A percentile compares a stretch with the other conserved stretches of the same genome.
Evolutionary conservation across 31 red algal species (phyloP).

Genomic region (Porphyra umbilicalis): DNA sequence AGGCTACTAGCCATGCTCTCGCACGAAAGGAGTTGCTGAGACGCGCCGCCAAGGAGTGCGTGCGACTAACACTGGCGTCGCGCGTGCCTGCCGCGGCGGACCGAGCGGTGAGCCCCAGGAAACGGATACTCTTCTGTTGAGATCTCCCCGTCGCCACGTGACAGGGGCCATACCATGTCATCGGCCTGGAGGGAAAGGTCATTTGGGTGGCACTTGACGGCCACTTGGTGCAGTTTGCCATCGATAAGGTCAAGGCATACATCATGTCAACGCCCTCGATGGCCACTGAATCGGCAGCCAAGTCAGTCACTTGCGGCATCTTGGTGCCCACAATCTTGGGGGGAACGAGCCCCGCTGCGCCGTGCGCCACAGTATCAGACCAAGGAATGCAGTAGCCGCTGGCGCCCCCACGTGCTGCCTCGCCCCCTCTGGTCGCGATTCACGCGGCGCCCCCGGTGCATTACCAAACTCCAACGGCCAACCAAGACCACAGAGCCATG

Average conservation of each 20-base stretch:
- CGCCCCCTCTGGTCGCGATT: too few relatives aligned
- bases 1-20: not conserved
- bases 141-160: constrained; percentile 2
- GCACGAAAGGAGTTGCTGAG: not conserved
- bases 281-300: too few relatives aligned
- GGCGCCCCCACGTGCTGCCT: too few relatives aligned
- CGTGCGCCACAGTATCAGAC: not conserved
- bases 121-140: not conserved
- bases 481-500: too few relatives aligned
- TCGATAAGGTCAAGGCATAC: constrained; percentile 3
- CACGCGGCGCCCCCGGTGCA: too few relatives aligned
- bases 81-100: not conserved
- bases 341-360: too few relatives aligned
- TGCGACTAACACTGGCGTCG: not conserved
- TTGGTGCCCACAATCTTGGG: too few relatives aligned
- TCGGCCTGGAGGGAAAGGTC: not conserved
- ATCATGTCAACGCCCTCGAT: not conserved
- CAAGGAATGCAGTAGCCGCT: too few relatives aligned
- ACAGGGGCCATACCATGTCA: not conserved
- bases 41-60: not conserved
- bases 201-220: not conserved
- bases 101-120: not conserved
- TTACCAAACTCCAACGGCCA: too few relatives aligned
- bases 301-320: too few relatives aligned
- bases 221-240: not conserved